Evolutionary conservation across 805 yeast species (phyloP), one percentile per base, ranked within the genome.

Genomic region (Saccharomycopsis lassenensis): DNA sequence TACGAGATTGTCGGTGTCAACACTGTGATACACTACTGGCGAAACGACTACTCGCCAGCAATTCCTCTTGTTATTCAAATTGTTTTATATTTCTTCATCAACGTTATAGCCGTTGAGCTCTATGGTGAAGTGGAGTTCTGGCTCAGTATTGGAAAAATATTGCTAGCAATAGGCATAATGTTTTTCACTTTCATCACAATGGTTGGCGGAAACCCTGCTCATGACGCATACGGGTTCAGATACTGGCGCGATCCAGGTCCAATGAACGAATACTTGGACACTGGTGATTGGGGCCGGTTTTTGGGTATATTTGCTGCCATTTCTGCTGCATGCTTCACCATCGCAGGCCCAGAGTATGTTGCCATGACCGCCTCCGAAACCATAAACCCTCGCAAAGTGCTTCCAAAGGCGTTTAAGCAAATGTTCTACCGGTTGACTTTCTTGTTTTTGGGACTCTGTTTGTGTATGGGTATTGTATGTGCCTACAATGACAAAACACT

Each of bases 291-390:
- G 33, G 91, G 89, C 17, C 59, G 77, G 41, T 77, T 79, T 47
- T 70, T 77, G 47, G 94, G 89, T 1, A 81, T 80, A 48, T 55
- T 80, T 48, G 67, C 76, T 0, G 78, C 87, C 43, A 55, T 82
- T 31, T 65, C 71, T 36, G 74, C 72, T 42, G 94, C 94, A 5
- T 63, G 80, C 20, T 84, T 78, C 53, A 79, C 91, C 10, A 74
- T 81, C 45, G 83, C 83, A 3, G 95, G 94, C 0, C 93, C 94
- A 2, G 95, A 85, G 55, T 80, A 81, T 48, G 71, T 85, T 24
- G 69, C 89, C 1, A 77, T 81, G 81, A 74, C 83, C 23, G 93
- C 94, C 2, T 85, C 93, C 31, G 94, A 85, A 53, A 74, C 83
- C 2, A 60, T 67, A 23, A 63, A 74, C 46, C 93, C 94, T 7